phyloP scores from a whole-genome alignment of 345 rosid genomes.

The Pseudoturritis turrita region DNA sequence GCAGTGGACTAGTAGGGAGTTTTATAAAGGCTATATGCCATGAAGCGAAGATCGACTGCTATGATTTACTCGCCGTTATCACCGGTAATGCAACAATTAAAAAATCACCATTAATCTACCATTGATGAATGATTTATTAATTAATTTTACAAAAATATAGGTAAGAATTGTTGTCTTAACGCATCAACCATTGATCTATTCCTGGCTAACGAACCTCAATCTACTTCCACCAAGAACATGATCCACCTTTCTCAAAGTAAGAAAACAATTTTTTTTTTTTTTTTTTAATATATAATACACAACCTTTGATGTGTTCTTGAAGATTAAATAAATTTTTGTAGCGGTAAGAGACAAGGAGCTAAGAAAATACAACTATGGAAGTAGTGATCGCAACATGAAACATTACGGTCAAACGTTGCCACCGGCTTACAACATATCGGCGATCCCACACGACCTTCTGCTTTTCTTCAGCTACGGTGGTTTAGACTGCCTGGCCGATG shows the following conservation, averaged over 20 bases:
- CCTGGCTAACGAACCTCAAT: constrained; percentile 63
- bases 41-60: constrained; percentile 66
- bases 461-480: constrained; percentile 79
- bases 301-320: background rate
- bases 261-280: background rate
- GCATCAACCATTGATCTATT: constrained; percentile 54
- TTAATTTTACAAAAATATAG: constrained; percentile 25
- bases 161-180: constrained; percentile 86
- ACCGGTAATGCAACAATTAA: constrained; percentile 49
- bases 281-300: background rate
- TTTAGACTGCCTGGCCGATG: constrained; percentile 60
- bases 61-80: constrained; percentile 52
- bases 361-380: constrained; percentile 74
- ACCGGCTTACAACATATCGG: constrained; percentile 71
- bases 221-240: constrained; percentile 82
- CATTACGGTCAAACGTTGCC: constrained; percentile 60
- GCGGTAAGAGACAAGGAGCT: constrained; percentile 59
- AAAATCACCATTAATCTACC: background rate
- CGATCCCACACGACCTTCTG: constrained; percentile 63
- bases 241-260: constrained; percentile 85
- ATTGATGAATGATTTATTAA: background rate
- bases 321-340: constrained; percentile 18
- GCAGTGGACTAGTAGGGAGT: constrained; percentile 45
- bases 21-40: constrained; percentile 54
- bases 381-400: constrained; percentile 38